Base-by-base conservation (phyloP, 352 stramenopile species). In the Peronospora farinosa region DNA sequence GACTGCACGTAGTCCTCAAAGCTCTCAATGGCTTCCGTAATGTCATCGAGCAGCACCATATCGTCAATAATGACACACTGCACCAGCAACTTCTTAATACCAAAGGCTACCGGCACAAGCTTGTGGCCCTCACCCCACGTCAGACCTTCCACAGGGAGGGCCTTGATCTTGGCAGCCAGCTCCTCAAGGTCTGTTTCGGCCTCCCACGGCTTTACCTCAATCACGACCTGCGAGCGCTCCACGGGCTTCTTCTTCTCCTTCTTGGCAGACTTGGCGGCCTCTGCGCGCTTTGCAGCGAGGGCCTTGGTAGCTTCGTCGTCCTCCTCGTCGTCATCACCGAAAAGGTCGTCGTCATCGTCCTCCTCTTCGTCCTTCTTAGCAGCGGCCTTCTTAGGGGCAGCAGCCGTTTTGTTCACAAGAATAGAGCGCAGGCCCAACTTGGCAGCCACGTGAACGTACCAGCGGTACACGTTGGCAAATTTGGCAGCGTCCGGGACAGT, bases 1-100 rank as follows among this genome's bases (percentile, higher is more conserved):
- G 63, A 83, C 67, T 95, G 84, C 40, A 95, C 80, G 36, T 86
- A 75, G 57, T 92, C 83, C 58, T 93, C 84, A 56, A 92, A 81
- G 48, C 66, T 28, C 50, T 85, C 74, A 21, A 95, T 95, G 40
- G 66, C 60, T 8, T 95, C 84, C 38, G 78, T 88, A 51, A 95
- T 84, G 56, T 89, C 80, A 62, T 91, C 80, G 16, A 90, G 64
- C 42, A 84, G 60, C 60, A 92, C 77, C 36, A 88, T 60, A 45
- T 83, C 74, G 57, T 93, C 82, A n/a, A 89, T 67, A 42, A 93
- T 87, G 40, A 88, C 68, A 60, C 82, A 93, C 52, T 84, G 72
- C 39, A 93, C 63, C 3, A 91, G 63, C 45, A 93, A 61, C 69
- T 93, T 93, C 61, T 90, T 91, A 58, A 93, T 88, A 49, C 82